Evolutionary conservation across 2,329 filamentous ascomycete species (phyloP).

Genomic region (Bipolaris bicolor): DNA sequence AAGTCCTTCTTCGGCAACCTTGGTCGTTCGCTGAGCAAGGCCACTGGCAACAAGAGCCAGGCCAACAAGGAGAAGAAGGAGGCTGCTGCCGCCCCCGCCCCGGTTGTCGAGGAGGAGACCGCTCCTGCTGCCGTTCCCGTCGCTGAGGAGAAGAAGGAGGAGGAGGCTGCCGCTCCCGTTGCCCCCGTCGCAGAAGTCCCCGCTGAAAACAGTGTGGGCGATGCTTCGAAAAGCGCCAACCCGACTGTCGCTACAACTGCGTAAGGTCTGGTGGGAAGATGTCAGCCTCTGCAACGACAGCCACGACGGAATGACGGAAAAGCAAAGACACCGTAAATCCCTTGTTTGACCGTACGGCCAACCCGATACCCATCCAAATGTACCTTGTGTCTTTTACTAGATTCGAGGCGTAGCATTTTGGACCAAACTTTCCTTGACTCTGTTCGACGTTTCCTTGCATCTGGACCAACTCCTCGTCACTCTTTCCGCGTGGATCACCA

Average conservation of each 20-base stretch:
- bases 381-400: slow-evolving; percentile 31
- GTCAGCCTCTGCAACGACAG: slow-evolving; percentile 47
- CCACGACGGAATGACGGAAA: slow-evolving; percentile 54
- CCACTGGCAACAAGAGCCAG: slow-evolving; percentile 45
- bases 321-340: slow-evolving; percentile 48
- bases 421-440: slow-evolving; percentile 40
- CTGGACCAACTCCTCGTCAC: slow-evolving; percentile 37
- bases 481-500: slow-evolving; percentile 38
- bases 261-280: slow-evolving; percentile 52
- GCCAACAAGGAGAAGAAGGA: slow-evolving; percentile 49
- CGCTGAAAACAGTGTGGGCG: slow-evolving; percentile 48
- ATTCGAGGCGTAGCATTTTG: slow-evolving; percentile 38
- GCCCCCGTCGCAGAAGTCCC: slow-evolving; percentile 38
- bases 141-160: slow-evolving; percentile 32
- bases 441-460: slow-evolving; percentile 34
- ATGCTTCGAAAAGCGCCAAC: slow-evolving; percentile 48
- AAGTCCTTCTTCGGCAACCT: slow-evolving; percentile 81
- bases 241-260: slow-evolving; percentile 51
- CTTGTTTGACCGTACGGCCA: slow-evolving; percentile 49
- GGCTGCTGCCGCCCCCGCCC: slow-evolving; percentile 38
- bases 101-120: slow-evolving; percentile 40
- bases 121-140: slow-evolving; percentile 29
- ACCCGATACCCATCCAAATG: slow-evolving; percentile 42
- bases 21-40: slow-evolving; percentile 54
- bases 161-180: slow-evolving; percentile 36